Evolutionary conservation across 352 stramenopile genomes (phyloP).

Genomic region (Pythium guiyangense): DNA sequence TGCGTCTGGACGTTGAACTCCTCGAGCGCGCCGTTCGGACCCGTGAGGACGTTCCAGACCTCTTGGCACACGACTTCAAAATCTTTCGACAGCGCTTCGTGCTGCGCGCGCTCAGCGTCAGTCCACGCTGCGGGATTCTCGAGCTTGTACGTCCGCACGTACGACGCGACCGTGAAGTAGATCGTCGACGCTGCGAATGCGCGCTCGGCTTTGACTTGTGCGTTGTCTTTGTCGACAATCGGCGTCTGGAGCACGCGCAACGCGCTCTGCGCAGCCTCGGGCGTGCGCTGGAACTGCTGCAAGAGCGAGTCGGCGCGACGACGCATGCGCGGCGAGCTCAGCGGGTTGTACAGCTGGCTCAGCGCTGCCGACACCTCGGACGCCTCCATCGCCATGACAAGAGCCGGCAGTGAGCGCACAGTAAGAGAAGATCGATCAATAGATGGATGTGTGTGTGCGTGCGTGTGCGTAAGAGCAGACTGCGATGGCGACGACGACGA

Average conservation of each 20-base stretch:
- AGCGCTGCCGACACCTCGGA: constrained; percentile 54
- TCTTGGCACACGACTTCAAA: constrained; percentile 62
- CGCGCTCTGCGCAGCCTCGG: constrained; percentile 50
- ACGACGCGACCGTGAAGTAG: constrained; percentile 62
- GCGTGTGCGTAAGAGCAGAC: too few species aligned
- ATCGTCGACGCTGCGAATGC: constrained; percentile 68
- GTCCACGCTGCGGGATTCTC: constrained; percentile 52
- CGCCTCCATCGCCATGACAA: constrained; percentile 32
- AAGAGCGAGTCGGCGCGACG: constrained; percentile 70
- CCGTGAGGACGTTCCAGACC: constrained; percentile 74
- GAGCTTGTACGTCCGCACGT: constrained; percentile 71
- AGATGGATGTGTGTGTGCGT: too few species aligned
- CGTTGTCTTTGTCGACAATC: constrained; percentile 30
- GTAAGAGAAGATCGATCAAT: not conserved
- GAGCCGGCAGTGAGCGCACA: not conserved
- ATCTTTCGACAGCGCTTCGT: constrained; percentile 53
- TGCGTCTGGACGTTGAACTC: constrained; percentile 64
- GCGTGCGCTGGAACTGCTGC: constrained; percentile 71
- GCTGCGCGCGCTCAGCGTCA: constrained; percentile 37
- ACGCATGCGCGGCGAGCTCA: constrained; percentile 58
- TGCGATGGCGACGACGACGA: too few species aligned
- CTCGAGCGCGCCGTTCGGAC: constrained; percentile 42
- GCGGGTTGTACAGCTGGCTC: constrained; percentile 67
- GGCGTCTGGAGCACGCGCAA: constrained; percentile 50
- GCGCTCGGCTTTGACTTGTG: constrained; percentile 43